A percentile compares a stretch with the other conserved stretches of the same genome.
These are phyloP conservation scores for Marchantia polymorpha DNA, from an alignment of 225 moss, liverwort and hornwort genomes.

Conservation along the genomic window DNA sequence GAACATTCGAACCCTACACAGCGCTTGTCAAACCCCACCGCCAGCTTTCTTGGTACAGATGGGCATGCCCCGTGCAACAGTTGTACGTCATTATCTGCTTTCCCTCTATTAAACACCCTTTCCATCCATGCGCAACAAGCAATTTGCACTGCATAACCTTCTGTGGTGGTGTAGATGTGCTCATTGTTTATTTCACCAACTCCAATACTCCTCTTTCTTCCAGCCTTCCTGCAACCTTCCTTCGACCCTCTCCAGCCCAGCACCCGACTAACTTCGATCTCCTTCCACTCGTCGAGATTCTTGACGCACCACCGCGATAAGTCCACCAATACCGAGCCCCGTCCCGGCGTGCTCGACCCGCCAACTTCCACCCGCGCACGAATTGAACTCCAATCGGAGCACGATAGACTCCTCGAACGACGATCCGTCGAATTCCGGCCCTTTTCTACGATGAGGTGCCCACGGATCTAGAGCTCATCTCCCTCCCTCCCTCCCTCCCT, in stretches of 20 bases:
- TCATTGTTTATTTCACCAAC: constrained; percentile 42
- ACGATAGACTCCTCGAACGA: neutral
- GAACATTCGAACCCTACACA: neutral
- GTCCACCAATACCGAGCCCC: neutral
- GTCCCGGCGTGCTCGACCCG: neutral
- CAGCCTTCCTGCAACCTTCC: constrained; percentile 9
- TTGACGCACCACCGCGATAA: neutral
- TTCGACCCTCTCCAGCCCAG: neutral
- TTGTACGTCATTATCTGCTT: neutral
- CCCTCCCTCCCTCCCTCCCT: neutral
- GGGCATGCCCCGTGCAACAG: neutral
- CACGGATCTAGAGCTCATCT: constrained; percentile 2
- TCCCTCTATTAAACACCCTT: neutral
- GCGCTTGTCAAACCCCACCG: neutral
- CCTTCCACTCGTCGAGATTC: neutral
- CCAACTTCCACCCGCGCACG: neutral
- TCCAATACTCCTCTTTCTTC: constrained; percentile 37
- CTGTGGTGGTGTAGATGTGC: constrained; percentile 49
- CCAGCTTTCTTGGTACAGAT: neutral
- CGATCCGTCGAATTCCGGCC: neutral
- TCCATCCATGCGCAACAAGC: neutral
- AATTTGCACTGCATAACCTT: constrained; percentile 17
- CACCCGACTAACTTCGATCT: neutral
- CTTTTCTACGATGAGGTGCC: neutral
- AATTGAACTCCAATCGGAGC: neutral